Percentiles rank a stretch among this genome's conserved stretches.
These are phyloP conservation scores for Marchantia paleacea DNA, from an alignment of 225 moss, liverwort and hornwort species.

Conservation along the genomic window DNA sequence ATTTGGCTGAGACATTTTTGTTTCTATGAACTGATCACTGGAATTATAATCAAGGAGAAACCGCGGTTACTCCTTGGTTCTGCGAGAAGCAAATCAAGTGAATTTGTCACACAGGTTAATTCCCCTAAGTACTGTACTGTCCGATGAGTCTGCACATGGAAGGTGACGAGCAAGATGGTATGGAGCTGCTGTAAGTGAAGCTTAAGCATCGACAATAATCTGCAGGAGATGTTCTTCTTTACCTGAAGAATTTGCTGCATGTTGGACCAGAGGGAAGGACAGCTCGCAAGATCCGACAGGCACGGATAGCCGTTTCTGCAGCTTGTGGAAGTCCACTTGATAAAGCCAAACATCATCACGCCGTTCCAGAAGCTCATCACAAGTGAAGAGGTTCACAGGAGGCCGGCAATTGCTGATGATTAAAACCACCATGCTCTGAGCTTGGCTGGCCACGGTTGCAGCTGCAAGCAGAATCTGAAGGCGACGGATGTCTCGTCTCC, in stretches of 20 bases:
- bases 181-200: neutral
- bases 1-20: no score
- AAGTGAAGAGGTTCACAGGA: conserved; percentile 57
- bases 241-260: neutral
- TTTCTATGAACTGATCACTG: neutral
- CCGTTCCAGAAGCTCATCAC: conserved; percentile 56
- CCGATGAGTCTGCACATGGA: neutral
- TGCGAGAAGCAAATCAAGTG: no score
- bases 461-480: conserved; percentile 61
- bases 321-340: conserved; percentile 43
- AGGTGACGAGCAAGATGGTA: neutral
- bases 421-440: conserved; percentile 45
- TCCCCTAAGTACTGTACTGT: no score
- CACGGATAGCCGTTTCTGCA: conserved; percentile 52
- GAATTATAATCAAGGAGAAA: neutral
- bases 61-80: no score
- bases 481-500: conserved; percentile 47
- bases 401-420: conserved; percentile 64
- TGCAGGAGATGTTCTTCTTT: neutral
- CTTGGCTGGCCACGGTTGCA: conserved; percentile 47
- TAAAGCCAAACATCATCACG: conserved; percentile 60
- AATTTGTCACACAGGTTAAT: no score
- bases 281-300: conserved; percentile 82
- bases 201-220: neutral
- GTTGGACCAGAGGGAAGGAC: conserved; percentile 36